Evolutionary conservation across 345 rosid species (phyloP).

Genomic region (Eucalyptus erythrocorys): DNA sequence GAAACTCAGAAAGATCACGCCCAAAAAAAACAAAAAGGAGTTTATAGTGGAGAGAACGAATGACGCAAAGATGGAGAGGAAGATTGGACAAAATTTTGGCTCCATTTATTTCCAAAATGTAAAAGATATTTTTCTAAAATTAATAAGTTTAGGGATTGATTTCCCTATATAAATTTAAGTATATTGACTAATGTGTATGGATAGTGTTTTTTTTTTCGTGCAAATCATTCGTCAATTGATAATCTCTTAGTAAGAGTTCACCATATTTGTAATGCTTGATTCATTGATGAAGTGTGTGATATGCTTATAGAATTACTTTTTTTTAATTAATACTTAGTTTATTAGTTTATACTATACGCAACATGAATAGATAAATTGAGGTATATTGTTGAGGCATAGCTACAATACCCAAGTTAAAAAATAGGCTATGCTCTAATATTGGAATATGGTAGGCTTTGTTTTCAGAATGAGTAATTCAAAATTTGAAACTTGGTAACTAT

Average conservation of each 20-base stretch:
- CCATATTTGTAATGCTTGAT: too few relatives aligned
- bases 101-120: neutral
- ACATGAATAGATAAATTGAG: neutral
- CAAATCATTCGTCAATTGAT: neutral
- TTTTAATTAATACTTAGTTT: too few relatives aligned
- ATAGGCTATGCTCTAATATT: neutral
- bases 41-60: neutral
- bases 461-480: neutral
- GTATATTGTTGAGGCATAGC: neutral
- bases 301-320: neutral
- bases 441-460: neutral
- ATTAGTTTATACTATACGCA: neutral
- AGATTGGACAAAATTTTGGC: neutral
- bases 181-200: too few relatives aligned
- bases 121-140: neutral
- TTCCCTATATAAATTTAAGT: neutral
- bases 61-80: neutral
- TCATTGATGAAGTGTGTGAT: too few relatives aligned
- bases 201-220: neutral
- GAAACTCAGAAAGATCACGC: neutral
- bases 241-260: neutral
- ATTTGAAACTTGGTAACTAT: neutral
- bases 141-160: neutral
- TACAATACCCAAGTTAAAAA: neutral
- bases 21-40: neutral